A percentile compares a stretch with the other conserved stretches of the same genome.
Conservation (phyloP, 108 stramenopile species). For the Cyclostephanos invisitatus region DNA sequence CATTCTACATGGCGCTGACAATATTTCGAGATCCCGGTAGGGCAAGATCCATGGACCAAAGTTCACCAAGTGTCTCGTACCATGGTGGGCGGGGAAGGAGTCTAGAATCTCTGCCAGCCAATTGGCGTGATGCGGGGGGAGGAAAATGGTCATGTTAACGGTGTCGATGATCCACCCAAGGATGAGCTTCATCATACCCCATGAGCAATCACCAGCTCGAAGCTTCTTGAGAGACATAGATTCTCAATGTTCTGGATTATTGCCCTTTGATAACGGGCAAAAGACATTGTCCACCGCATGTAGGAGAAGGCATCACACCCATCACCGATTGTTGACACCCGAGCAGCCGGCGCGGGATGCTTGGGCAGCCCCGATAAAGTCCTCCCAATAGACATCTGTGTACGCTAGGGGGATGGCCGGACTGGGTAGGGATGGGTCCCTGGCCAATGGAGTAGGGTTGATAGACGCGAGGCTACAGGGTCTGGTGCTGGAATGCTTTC, state of each 20-base stretch:
- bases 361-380: slow-evolving; percentile 9
- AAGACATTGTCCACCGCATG: slow-evolving; percentile 41
- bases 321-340: not conserved
- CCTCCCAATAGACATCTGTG: not conserved
- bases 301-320: slow-evolving; percentile 10
- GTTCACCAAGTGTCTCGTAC: slow-evolving; percentile 44
- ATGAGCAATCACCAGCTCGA: no score
- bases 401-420: not conserved
- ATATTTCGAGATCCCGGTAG: slow-evolving; percentile 35
- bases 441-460: no score
- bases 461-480: no score
- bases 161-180: slow-evolving; percentile 51
- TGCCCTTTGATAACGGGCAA: slow-evolving; percentile 2
- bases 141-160: slow-evolving; percentile 23
- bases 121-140: slow-evolving; percentile 24
- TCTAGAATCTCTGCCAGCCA: slow-evolving; percentile 2
- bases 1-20: slow-evolving; percentile 23
- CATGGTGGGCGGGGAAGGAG: slow-evolving; percentile 18
- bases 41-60: slow-evolving; percentile 48
- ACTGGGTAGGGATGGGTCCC: no score
- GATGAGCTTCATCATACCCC: not conserved
- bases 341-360: not conserved
- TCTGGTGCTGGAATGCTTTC: slow-evolving; percentile 1
- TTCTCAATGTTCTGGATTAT: not conserved
- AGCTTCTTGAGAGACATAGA: slow-evolving; percentile 35